Base-by-base conservation (phyloP, 345 rosid species). In the Kandelia obovata region DNA sequence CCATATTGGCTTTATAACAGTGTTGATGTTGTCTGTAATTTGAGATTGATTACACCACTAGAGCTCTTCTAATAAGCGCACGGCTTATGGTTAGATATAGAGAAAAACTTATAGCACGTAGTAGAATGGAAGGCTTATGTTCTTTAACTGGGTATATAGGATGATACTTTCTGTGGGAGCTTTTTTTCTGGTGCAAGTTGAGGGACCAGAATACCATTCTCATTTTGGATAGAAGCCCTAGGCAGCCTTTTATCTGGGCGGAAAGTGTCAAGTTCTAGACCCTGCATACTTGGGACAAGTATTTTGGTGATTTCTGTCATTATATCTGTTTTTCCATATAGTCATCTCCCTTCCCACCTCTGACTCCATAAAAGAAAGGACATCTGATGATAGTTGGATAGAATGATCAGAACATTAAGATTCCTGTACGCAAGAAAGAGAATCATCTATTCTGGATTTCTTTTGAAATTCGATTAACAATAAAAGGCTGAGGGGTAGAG, bases 401-500 rank as follows among this genome's bases (percentile, higher is more conserved):
- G 53, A 23, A 62, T 25, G 47, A 51, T 31, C 62, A 23, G 11
- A 35, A 11, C 35, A 1, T 47, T 69, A 19, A 34, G 52, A 32
- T 35, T 17, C 7, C 51, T 61, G 56, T 37, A 10, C 64, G 69
- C 49, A 13, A 43, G 17, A 43, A 43, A 32, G 59, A 62, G 53
- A 58, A 32, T 49, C 64, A 37, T 71, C 34, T 53, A 47, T 39
- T 43, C 5, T 5, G 2, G 58, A 46, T 75, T 34, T 62, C 49
- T 25, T 20, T 65, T 78, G 46, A 37, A 27, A 19, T 39, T 25
- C 6, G 56, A 31, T 65, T 57, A 30, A 5, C 21, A 73, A 67
- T 66, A 30, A 2, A 56, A 43, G 23, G 71, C 56, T 79, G 67
- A 72, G 53, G 23, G 77, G 63, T 80, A 21, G 78, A 77, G 80